These are phyloP conservation scores for Cyclocybe cylindracea DNA, from an alignment of 768 basidiomycete species.

Conservation along the genomic window DNA sequence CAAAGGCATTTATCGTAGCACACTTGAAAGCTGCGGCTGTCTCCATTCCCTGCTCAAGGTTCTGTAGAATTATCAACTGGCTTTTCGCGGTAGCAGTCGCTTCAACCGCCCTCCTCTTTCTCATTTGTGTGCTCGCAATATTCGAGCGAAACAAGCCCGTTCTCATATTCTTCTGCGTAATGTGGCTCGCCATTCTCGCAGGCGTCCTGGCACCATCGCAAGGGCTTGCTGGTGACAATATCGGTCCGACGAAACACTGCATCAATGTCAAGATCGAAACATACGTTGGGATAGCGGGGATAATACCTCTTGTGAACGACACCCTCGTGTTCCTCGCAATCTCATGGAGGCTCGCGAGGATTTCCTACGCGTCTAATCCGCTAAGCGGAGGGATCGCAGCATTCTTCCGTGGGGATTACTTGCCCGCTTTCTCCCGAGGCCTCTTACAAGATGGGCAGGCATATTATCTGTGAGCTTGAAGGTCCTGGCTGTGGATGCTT, in stretches of 20 bases:
- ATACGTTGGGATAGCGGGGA: conserved; percentile 11
- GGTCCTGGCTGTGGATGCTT: background rate
- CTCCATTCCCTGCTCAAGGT: background rate
- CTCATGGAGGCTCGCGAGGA: conserved; percentile 21
- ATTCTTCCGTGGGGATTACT: conserved; percentile 11
- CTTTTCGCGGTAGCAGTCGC: conserved; percentile 15
- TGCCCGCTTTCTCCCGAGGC: conserved; percentile 22
- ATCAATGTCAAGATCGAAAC: conserved; percentile 9
- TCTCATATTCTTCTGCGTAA: conserved; percentile 17
- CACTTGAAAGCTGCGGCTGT: conserved; percentile 2
- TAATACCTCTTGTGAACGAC: conserved; percentile 21
- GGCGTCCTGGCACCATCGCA: conserved; percentile 19
- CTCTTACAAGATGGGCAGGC: conserved; percentile 27
- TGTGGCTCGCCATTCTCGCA: conserved; percentile 26
- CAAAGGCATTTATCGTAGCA: no score
- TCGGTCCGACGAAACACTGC: conserved; percentile 20
- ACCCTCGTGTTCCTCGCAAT: conserved; percentile 29
- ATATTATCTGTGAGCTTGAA: conserved; percentile 26
- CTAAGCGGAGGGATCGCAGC: conserved; percentile 2
- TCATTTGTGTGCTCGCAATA: conserved; percentile 20
- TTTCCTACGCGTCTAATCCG: background rate
- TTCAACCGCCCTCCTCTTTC: conserved; percentile 21
- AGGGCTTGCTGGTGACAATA: conserved; percentile 4
- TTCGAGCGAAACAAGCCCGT: conserved; percentile 13
- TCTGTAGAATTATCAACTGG: background rate